phyloP scores from a whole-genome alignment of 1,284 basidiomycete species.

The Ustilago vetiveriae region DNA sequence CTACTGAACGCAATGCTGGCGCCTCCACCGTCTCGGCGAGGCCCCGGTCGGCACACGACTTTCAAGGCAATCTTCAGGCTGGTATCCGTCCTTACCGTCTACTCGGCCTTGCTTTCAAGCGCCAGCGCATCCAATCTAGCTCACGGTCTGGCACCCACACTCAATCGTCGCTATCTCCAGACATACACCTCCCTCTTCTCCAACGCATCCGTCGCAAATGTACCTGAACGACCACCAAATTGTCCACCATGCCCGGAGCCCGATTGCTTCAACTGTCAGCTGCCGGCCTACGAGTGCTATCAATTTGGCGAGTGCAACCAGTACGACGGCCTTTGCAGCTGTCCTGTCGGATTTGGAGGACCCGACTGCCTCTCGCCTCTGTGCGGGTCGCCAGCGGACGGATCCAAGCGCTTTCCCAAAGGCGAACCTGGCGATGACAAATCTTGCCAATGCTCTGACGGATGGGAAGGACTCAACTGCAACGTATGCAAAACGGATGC shows the following conservation, averaged over 20 bases:
- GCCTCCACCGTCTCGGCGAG: not conserved
- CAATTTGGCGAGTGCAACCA: conserved; percentile 81
- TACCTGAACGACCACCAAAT: conserved; percentile 22
- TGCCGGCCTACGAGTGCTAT: conserved; percentile 55
- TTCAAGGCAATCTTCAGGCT: not conserved
- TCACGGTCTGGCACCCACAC: conserved; percentile 18
- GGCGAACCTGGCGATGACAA: conserved; percentile 66
- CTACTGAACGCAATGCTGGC: not conserved
- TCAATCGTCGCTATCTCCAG: conserved; percentile 20
- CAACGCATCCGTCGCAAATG: conserved; percentile 6
- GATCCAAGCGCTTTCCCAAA: conserved; percentile 75
- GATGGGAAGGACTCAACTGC: conserved; percentile 95
- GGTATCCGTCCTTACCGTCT: not conserved
- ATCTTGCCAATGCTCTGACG: conserved; percentile 87
- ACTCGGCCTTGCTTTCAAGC: not conserved
- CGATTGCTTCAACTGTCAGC: conserved; percentile 59
- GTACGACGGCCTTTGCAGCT: conserved; percentile 89
- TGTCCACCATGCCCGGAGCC: conserved; percentile 55
- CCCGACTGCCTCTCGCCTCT: conserved; percentile 80
- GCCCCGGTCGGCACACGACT: not conserved
- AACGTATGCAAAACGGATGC: conserved; percentile 47
- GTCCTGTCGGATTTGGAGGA: conserved; percentile 88
- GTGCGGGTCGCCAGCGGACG: conserved; percentile 90
- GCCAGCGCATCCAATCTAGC: conserved; percentile 7
- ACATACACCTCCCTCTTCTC: conserved; percentile 32